A percentile compares a stretch with the other conserved stretches of the same genome.
Evolutionary conservation across 805 yeast genomes (phyloP).

Genomic region (Suhomyces pyralidae): DNA sequence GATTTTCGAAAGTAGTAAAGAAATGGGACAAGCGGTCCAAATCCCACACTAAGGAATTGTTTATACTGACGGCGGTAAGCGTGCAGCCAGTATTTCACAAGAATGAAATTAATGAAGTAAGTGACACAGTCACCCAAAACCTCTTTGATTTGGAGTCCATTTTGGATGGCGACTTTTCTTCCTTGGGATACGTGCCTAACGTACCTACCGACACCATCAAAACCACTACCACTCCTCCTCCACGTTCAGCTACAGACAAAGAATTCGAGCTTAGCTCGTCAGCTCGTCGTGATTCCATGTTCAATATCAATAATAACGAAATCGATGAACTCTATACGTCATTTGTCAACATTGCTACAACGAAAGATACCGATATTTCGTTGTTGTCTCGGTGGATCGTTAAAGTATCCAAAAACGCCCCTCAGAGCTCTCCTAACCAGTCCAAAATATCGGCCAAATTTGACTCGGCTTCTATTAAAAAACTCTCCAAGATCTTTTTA

Average conservation of each 20-base stretch:
- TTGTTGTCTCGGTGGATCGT: conserved; percentile 39
- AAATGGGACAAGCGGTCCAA: conserved; percentile 98
- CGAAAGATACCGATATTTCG: conserved; percentile 38
- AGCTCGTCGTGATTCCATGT: conserved; percentile 4
- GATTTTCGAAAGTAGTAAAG: conserved; percentile 90
- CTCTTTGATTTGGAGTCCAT: conserved; percentile 70
- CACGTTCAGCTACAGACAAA: not conserved
- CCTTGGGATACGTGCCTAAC: conserved; percentile 17
- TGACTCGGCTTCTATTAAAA: conserved; percentile 16
- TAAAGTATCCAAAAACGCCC: conserved; percentile 23
- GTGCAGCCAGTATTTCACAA: conserved; percentile 97
- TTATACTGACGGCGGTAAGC: conserved; percentile 86
- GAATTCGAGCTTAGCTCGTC: not conserved
- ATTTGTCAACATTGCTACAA: conserved; percentile 53
- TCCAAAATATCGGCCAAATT: conserved; percentile 3
- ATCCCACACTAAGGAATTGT: conserved; percentile 89
- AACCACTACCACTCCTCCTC: not conserved
- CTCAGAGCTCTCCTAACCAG: not conserved
- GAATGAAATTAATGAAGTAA: conserved; percentile 76
- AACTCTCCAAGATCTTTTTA: conserved; percentile 68
- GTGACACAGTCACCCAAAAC: conserved; percentile 68
- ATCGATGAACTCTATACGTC: conserved; percentile 72
- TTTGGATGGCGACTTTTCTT: conserved; percentile 44
- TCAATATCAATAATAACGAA: conserved; percentile 37
- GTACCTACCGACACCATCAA: not conserved